Evolutionary conservation across 192 early-diverging fungal genomes (phyloP).

Genomic region (Gryganskiella cystojenkinii): DNA sequence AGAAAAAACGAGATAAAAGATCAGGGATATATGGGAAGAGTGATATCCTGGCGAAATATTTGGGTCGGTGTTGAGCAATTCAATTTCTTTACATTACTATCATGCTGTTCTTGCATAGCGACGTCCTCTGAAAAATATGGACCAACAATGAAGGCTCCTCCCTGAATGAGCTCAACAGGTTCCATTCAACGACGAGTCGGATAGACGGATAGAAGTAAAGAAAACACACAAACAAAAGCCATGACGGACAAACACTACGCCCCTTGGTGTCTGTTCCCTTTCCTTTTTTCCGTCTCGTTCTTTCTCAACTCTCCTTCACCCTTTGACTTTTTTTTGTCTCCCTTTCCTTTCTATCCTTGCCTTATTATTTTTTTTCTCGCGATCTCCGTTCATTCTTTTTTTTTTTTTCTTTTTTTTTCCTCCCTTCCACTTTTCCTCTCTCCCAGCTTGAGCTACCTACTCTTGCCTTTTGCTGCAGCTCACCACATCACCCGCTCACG

Average conservation of each 20-base stretch:
- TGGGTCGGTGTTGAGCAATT: no score
- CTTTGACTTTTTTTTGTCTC: not conserved
- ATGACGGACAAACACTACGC: not conserved
- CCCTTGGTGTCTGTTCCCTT: constrained; percentile 3
- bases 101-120: no score
- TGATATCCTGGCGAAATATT: not conserved
- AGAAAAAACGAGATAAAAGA: not conserved
- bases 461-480: no score
- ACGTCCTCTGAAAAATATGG: no score
- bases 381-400: not conserved
- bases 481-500: no score
- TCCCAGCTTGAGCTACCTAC: not conserved
- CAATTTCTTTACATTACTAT: no score
- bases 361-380: not conserved
- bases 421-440: not conserved
- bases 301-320: not conserved
- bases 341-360: not conserved
- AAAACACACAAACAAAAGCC: no score
- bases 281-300: not conserved
- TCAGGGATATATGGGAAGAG: not conserved
- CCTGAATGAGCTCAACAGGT: no score
- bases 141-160: no score
- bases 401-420: constrained; percentile 3
- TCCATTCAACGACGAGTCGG: no score
- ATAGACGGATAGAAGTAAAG: no score